These are phyloP conservation scores for Cryptococcus sp. DNA, from an alignment of 1,284 basidiomycete genomes.

Conservation along the genomic window DNA sequence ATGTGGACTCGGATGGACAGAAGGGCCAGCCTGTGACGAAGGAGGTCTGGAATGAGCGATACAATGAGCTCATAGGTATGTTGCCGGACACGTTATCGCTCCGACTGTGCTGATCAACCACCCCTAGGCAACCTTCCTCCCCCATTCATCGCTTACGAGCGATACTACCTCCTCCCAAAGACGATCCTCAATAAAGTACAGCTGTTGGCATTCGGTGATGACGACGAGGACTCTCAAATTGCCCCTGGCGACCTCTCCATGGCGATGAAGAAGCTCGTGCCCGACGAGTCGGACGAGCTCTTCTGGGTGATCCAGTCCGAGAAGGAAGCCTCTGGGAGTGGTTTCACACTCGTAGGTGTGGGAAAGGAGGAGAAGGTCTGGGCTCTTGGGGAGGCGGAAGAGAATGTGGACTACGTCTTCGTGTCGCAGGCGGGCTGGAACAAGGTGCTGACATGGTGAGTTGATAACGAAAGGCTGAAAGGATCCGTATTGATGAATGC, in stretches of 20 bases:
- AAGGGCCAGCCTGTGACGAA: not conserved
- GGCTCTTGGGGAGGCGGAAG: constrained; percentile 50
- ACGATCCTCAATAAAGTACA: constrained; percentile 29
- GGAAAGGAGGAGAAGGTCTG: constrained; percentile 26
- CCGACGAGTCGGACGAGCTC: constrained; percentile 18
- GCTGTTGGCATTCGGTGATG: constrained; percentile 24
- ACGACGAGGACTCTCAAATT: constrained; percentile 18
- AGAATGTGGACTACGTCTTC: constrained; percentile 73
- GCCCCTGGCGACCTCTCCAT: constrained; percentile 1
- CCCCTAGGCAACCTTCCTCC: constrained; percentile 30
- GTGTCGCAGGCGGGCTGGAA: constrained; percentile 72
- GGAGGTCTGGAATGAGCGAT: constrained; percentile 18
- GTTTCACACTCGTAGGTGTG: not conserved
- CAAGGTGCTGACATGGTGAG: constrained; percentile 64
- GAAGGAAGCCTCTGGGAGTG: constrained; percentile 1
- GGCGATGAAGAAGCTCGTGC: constrained; percentile 22
- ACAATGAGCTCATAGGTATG: constrained; percentile 26
- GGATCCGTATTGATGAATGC: constrained; percentile 53
- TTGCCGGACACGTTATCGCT: not conserved
- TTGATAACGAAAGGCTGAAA: constrained; percentile 17
- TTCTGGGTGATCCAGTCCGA: constrained; percentile 27
- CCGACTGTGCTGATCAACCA: not conserved
- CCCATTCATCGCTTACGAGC: constrained; percentile 28
- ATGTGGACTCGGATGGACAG: not conserved
- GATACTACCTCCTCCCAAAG: constrained; percentile 42